A percentile compares a stretch with the other conserved stretches of the same genome.
Evolutionary conservation across 2,329 filamentous ascomycete genomes (phyloP).

Genomic region (Salinomyces thailandicus): DNA sequence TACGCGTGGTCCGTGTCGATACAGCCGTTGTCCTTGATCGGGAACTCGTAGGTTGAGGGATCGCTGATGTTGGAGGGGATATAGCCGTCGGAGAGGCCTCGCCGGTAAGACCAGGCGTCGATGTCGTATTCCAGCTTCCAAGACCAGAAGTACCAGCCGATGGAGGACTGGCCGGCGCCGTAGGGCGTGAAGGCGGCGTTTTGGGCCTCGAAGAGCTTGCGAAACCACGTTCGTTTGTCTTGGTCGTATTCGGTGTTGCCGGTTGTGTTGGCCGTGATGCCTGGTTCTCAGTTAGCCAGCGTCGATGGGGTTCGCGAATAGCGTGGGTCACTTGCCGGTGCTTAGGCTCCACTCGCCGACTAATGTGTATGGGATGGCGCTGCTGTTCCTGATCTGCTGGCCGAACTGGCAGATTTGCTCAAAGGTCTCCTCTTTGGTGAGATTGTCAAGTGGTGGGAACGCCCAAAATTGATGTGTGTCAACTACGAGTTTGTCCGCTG

Average conservation of each 20-base stretch:
- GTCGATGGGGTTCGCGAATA: not conserved
- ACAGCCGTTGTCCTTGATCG: conserved; percentile 11
- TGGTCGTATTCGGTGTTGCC: conserved; percentile 6
- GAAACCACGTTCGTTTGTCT: conserved; percentile 16
- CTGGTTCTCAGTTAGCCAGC: not conserved
- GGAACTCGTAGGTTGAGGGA: conserved; percentile 12
- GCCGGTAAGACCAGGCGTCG: conserved; percentile 17
- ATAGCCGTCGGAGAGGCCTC: conserved; percentile 12
- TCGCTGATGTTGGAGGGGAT: conserved; percentile 15
- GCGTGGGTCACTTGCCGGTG: conserved; percentile 7
- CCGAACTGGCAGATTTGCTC: conserved; percentile 12
- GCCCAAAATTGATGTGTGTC: conserved; percentile 21
- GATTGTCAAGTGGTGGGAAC: conserved; percentile 14
- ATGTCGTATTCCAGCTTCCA: conserved; percentile 21
- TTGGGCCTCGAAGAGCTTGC: conserved; percentile 16
- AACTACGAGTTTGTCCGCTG: conserved; percentile 8
- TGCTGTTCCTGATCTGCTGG: conserved; percentile 4
- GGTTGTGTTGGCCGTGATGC: conserved; percentile 9
- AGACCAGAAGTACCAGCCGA: conserved; percentile 19
- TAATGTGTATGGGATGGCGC: conserved; percentile 10
- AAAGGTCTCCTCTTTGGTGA: conserved; percentile 10
- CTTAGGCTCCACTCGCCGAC: conserved; percentile 18
- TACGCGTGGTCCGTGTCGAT: conserved; percentile 11
- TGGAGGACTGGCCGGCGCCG: conserved; percentile 7
- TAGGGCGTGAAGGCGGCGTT: conserved; percentile 14